These are phyloP conservation scores for Sporothrix dimorphospora DNA, from an alignment of 2,329 filamentous ascomycete species.

Conservation along the genomic window DNA sequence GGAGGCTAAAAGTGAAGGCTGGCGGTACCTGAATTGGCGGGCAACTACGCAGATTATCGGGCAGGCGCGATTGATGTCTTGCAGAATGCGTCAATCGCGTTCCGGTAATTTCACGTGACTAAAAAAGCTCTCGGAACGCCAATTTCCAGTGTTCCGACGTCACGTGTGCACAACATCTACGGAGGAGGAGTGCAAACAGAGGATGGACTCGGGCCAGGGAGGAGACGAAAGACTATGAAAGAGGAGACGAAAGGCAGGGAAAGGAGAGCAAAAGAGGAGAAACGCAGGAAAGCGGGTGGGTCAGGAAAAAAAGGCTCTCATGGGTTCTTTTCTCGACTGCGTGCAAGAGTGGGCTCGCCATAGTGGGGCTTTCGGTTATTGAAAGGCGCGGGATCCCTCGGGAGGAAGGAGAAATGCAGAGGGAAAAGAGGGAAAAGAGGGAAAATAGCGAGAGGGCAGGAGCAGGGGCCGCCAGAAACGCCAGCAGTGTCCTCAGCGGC, in stretches of 20 bases:
- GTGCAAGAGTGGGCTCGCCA: conserved; percentile 1
- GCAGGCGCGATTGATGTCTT: conserved; percentile 1
- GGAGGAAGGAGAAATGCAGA: conserved; percentile 32
- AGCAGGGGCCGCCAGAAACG: neutral
- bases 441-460: neutral
- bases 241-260: neutral
- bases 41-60: neutral
- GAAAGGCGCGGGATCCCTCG: conserved; percentile 33
- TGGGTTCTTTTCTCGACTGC: conserved; percentile 1
- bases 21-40: neutral
- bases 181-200: neutral
- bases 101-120: conserved; percentile 15
- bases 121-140: neutral
- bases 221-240: neutral
- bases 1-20: neutral
- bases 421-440: neutral
- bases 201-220: neutral
- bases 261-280: conserved; percentile 1
- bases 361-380: conserved; percentile 33
- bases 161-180: conserved; percentile 2
- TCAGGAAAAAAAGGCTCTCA: neutral
- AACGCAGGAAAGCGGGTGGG: neutral
- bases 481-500: neutral
- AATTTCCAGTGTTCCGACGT: conserved; percentile 10
- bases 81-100: neutral